These are phyloP conservation scores for Ramaria rubella DNA, from an alignment of 768 basidiomycete genomes.

Conservation along the genomic window DNA sequence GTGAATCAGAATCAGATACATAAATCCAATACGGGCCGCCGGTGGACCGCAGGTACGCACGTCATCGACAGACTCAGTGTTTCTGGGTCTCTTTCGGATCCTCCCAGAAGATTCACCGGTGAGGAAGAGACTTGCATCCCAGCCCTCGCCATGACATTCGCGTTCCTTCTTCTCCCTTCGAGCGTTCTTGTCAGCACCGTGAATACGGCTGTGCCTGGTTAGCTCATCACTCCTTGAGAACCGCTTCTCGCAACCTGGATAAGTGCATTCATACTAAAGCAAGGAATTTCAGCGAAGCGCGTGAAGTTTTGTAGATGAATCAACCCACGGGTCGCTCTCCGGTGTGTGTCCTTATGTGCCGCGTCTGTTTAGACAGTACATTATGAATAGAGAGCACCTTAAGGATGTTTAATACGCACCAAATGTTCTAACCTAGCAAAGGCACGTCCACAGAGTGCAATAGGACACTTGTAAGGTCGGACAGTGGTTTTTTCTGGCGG, in stretches of 20 bases:
- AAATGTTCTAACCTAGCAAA: constrained; percentile 97
- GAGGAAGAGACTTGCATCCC: constrained; percentile 50
- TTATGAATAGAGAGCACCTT: constrained; percentile 4
- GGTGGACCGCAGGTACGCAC: background rate
- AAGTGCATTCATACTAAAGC: constrained; percentile 68
- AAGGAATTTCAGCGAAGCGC: background rate
- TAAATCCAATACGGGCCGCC: background rate
- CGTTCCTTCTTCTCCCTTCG: constrained; percentile 75
- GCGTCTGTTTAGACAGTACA: constrained; percentile 52
- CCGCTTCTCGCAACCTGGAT: constrained; percentile 93
- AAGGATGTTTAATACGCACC: constrained; percentile 37
- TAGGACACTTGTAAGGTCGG: constrained; percentile 95
- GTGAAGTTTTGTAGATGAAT: background rate
- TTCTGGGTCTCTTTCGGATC: constrained; percentile 4
- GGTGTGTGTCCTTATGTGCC: constrained; percentile 96
- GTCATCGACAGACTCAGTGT: background rate
- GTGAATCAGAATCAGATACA: background rate
- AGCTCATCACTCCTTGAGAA: constrained; percentile 99
- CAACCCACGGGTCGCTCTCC: constrained; percentile 74
- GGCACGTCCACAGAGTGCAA: constrained; percentile 83
- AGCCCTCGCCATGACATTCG: constrained; percentile 62
- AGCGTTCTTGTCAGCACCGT: constrained; percentile 53
- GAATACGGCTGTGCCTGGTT: constrained; percentile 92
- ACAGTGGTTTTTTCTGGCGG: constrained; percentile 37
- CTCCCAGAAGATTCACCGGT: background rate